A percentile compares a stretch with the other conserved stretches of the same genome.
Evolutionary conservation across 2,329 filamentous ascomycete genomes (phyloP).

Genomic region (Pseudofabraea citricarpa): DNA sequence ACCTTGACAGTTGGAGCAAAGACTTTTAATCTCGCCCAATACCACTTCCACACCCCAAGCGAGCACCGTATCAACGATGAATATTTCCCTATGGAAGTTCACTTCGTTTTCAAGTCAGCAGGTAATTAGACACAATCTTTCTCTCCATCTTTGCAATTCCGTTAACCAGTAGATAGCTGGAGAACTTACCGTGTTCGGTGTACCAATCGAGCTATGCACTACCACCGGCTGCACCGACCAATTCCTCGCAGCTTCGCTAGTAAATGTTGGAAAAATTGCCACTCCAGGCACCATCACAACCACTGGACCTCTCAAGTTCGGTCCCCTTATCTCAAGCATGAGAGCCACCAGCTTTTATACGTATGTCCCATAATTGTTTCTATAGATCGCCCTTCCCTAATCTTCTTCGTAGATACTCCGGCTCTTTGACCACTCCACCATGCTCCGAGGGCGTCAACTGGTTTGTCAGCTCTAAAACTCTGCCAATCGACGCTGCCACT

Average conservation of each 20-base stretch:
- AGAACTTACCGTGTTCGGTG: no score
- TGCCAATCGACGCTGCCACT: conserved; percentile 41
- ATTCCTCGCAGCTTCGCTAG: not conserved
- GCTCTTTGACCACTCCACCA: conserved; percentile 58
- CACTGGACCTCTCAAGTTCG: conserved; percentile 22
- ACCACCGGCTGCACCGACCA: no score
- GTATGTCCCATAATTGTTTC: not conserved
- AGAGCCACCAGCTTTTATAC: not conserved
- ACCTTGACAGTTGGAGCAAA: conserved; percentile 4
- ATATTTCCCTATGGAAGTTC: conserved; percentile 33
- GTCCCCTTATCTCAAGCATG: conserved; percentile 15
- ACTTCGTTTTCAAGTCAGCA: conserved; percentile 33
- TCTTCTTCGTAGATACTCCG: conserved; percentile 38
- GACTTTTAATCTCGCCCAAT: conserved; percentile 32
- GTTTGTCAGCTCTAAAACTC: conserved; percentile 42
- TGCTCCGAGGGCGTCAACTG: conserved; percentile 54
- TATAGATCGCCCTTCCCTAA: conserved; percentile 7
- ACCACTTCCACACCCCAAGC: conserved; percentile 56
- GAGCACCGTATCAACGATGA: conserved; percentile 48
- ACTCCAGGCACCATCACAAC: not conserved
- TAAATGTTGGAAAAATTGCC: conserved; percentile 4
- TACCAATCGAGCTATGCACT: no score
- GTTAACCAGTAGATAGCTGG: no score
- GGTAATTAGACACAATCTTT: no score
- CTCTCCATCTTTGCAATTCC: no score